Evolutionary conservation across 148 eudicot genomes (phyloP), one percentile per base, ranked within the genome.

Genomic region (Fallopia convolvulus): DNA sequence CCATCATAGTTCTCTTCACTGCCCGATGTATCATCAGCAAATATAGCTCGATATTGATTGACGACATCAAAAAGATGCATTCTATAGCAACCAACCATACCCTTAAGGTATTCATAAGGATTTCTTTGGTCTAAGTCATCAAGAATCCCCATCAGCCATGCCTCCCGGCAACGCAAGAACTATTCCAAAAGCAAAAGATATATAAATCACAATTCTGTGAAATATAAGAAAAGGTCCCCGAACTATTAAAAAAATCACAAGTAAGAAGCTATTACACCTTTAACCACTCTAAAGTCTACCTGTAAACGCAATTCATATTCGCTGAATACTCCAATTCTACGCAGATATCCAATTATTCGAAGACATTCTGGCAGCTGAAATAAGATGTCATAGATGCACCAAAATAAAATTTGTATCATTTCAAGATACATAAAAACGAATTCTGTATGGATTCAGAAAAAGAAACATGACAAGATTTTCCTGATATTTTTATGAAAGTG

Each of bases 231-330:
- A 75, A 49, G 20, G 72, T 41, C 74, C 74, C 73, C 55, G 68
- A 78, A 55, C 20, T 40, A 13, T 21, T 21, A 36, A n/a, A 9
- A 2, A 11, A 52, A 20, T 39, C 3, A 21, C 0, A 42, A 9
- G 55, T 42, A 20, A 73, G 42, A 70, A 40, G 21, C 0, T 47
- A n/a, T 52, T 60, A 23, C 26, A 2, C 56, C 30, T 56, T 8
- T 5, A 52, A 58, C 17, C 17, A 20, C 46, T 44, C 5, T 70
- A 40, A 70, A 44, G 56, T 20, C 79, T 82, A 94, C 99, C 97
- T 94, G 97, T 80, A 92, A 85, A 73, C 97, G 99, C 92, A 94
- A 90, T 83, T 94, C 99, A 86, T 94, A 92, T 82, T 94, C 96
- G 44, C 85, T 90, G 75, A 89, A 94, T 77, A 89, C 94, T 85